phyloP scores from a whole-genome alignment of 371 early-diverging fungal genomes.

The Actinomortierella wolfii region DNA sequence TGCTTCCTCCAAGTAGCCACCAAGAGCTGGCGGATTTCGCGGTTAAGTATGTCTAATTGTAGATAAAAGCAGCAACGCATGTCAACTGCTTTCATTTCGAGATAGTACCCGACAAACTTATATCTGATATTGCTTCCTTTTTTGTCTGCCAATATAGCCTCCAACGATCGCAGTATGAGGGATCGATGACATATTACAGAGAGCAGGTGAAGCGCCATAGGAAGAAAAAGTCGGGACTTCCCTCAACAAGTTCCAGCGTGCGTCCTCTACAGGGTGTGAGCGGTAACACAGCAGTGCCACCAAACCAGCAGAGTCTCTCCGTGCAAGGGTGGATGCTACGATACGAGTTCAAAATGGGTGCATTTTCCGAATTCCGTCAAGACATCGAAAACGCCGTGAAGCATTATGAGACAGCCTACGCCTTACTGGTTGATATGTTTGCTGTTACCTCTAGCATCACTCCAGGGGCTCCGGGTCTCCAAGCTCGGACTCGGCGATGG shows the following conservation, averaged over 20 bases:
- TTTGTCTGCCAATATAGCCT: constrained; percentile 51
- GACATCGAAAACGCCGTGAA: constrained; percentile 77
- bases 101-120: too few relatives aligned
- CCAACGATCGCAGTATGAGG: constrained; percentile 69
- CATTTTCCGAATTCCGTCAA: constrained; percentile 78
- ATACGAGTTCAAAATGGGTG: constrained; percentile 82
- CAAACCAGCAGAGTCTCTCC: constrained; percentile 52
- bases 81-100: too few relatives aligned
- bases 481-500: constrained; percentile 62
- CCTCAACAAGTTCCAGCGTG: constrained; percentile 51
- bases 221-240: constrained; percentile 69
- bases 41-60: constrained; percentile 53
- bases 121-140: not conserved
- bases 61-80: too few relatives aligned
- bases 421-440: constrained; percentile 67
- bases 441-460: constrained; percentile 53
- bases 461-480: constrained; percentile 52
- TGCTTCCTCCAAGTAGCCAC: constrained; percentile 54
- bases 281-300: constrained; percentile 20
- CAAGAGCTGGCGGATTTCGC: constrained; percentile 69
- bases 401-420: constrained; percentile 78
- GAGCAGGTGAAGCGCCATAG: constrained; percentile 74
- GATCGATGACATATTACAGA: constrained; percentile 72
- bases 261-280: constrained; percentile 36
- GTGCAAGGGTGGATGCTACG: constrained; percentile 78